phyloP scores from a whole-genome alignment of 495 filamentous ascomycete genomes.

The Penicillium parvum region DNA sequence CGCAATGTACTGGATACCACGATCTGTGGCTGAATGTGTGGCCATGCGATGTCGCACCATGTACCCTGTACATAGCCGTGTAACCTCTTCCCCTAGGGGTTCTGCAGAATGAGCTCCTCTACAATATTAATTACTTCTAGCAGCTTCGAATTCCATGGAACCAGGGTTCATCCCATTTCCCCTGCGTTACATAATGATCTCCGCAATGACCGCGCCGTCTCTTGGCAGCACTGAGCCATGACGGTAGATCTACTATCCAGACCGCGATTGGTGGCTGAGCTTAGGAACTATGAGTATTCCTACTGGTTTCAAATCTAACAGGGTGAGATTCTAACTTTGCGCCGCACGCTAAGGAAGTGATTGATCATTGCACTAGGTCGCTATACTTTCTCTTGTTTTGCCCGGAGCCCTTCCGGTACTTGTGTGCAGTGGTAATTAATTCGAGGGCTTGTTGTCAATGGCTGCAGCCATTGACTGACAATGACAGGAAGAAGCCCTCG shows the following conservation, averaged over 20 bases:
- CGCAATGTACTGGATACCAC: neutral
- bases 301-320: conserved; percentile 1
- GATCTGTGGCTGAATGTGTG: conserved; percentile 1
- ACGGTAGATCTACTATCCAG: conserved; percentile 17
- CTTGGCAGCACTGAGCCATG: conserved; percentile 15
- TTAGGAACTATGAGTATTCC: conserved; percentile 1
- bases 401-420: conserved; percentile 10
- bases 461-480: no score
- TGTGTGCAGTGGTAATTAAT: neutral
- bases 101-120: neutral
- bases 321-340: conserved; percentile 3
- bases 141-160: conserved; percentile 17
- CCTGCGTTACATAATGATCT: conserved; percentile 26
- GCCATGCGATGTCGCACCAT: neutral
- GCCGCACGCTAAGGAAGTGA: conserved; percentile 6
- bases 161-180: no score
- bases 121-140: conserved; percentile 5
- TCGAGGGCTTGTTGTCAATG: no score
- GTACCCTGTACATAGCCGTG: conserved; percentile 5
- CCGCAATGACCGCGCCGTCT: neutral
- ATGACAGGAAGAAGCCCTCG: no score
- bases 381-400: conserved; percentile 1
- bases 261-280: conserved; percentile 12
- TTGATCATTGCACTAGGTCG: conserved; percentile 9
- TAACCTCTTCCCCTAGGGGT: neutral